Evolutionary conservation across 345 rosid species (phyloP), one percentile per base, ranked within the genome.

Genomic region (Raphanus raphanistrum): DNA sequence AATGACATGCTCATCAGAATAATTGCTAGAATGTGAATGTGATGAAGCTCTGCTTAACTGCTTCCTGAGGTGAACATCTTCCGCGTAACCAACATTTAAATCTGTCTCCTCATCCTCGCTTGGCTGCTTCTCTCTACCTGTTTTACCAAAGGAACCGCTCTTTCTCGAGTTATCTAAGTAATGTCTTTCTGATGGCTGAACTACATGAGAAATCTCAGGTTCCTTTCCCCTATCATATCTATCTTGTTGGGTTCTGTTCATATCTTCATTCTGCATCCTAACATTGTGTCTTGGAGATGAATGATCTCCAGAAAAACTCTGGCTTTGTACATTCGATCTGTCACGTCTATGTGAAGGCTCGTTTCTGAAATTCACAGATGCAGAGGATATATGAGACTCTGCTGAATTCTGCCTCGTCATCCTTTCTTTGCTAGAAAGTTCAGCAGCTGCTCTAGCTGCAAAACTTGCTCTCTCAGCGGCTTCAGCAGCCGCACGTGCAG

Each of bases 401-500:
- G 73, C 4, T 11, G 80, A 70, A 65, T 70, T 55, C 60, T 80
- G 76, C 58, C 79, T 75, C 55, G 48, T 71, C 80, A 80, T 80
- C 76, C 76, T 57, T 74, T 80, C 97, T 68, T 66, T 88, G 79
- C 88, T 91, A 4, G 97, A 90, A 79, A 95, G 93, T 73, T 92
- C 89, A 29, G 96, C 98, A 83, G 98, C 97, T 15, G 97, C 98
- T 80, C 97, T 85, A 63, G 99, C 98, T 80, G 99, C 99, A 66
- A 91, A 85, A 71, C 97, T 95, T 26, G 99, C 98, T 82, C 86
- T 87, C 81, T 95, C 99, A 57, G 99, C 99, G 68, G 99, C 89
- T 79, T 92, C 96, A 72, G 98, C 99, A 60, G 99, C 99, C 11
- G 91, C 96, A 79, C 80, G 94, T 15, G 98, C 98, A 83, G 99